These are phyloP conservation scores for Jamesozyma jinghongensis DNA, from an alignment of 805 yeast species.

Conservation along the genomic window DNA sequence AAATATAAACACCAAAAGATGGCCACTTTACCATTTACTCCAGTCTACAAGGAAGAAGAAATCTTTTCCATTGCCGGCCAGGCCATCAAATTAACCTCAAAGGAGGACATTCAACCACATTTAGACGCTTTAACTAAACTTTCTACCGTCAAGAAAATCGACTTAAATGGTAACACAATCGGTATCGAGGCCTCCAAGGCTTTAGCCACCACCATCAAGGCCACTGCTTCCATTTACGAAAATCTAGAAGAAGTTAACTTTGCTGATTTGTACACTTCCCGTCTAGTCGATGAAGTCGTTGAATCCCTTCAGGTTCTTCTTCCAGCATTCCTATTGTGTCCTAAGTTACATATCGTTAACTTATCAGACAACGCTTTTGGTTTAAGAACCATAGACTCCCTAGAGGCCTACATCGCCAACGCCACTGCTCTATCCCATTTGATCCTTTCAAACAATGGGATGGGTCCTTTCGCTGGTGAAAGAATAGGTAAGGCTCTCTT, in stretches of 20 bases:
- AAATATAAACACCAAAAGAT: conserved; percentile 14
- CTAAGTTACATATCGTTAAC: conserved; percentile 63
- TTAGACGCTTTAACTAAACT: conserved; percentile 43
- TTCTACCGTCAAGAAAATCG: conserved; percentile 43
- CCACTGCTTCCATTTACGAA: conserved; percentile 30
- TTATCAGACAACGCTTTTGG: conserved; percentile 96
- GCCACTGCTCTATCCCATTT: conserved; percentile 79
- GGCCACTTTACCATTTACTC: conserved; percentile 35
- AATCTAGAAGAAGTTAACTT: conserved; percentile 63
- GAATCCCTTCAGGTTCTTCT: conserved; percentile 63
- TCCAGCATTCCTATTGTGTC: conserved; percentile 61
- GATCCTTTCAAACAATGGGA: conserved; percentile 87
- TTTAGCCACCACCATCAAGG: conserved; percentile 47
- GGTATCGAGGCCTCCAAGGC: conserved; percentile 81
- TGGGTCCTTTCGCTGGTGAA: conserved; percentile 97
- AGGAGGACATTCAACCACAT: conserved; percentile 64
- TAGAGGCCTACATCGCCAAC: conserved; percentile 66
- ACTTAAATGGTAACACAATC: conserved; percentile 87
- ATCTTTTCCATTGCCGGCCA: conserved; percentile 60
- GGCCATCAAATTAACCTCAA: conserved; percentile 65
- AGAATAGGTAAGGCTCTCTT: conserved; percentile 82
- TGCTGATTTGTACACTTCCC: conserved; percentile 90
- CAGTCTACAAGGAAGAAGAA: conserved; percentile 38
- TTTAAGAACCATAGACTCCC: conserved; percentile 83
- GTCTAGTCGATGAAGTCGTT: conserved; percentile 92